phyloP scores from a whole-genome alignment of 176 grass and related monocot genomes.

The Phragmites australis region DNA sequence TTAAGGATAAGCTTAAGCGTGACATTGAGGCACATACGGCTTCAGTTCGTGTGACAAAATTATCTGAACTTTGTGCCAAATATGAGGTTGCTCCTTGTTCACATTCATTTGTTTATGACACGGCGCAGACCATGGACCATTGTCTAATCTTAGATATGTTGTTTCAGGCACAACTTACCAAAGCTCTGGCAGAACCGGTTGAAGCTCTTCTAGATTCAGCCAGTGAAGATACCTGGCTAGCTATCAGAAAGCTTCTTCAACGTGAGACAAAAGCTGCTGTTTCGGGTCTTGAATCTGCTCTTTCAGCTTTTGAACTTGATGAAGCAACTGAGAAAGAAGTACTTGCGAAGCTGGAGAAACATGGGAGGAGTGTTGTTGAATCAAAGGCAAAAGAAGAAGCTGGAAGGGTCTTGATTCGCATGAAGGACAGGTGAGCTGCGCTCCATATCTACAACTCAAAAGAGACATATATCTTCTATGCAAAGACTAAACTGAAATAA shows the following conservation, averaged over 20 bases:
- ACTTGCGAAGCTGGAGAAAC: slow-evolving; percentile 64
- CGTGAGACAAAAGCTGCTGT: slow-evolving; percentile 72
- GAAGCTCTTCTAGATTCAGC: slow-evolving; percentile 88
- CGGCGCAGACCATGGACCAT: background rate
- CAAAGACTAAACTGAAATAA: slow-evolving; percentile 19
- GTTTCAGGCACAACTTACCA: slow-evolving; percentile 71
- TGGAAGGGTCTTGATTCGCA: slow-evolving; percentile 77
- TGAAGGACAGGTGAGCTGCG: slow-evolving; percentile 86
- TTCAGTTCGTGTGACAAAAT: slow-evolving; percentile 74
- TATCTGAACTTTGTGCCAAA: slow-evolving; percentile 74
- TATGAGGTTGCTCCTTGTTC: slow-evolving; percentile 69
- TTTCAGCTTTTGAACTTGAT: slow-evolving; percentile 81
- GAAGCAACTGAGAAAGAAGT: slow-evolving; percentile 62
- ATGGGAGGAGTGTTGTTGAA: slow-evolving; percentile 84
- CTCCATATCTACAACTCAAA: background rate
- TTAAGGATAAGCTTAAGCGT: slow-evolving; percentile 87
- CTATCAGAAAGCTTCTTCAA: slow-evolving; percentile 86
- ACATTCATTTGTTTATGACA: slow-evolving; percentile 26
- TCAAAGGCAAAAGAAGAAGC: slow-evolving; percentile 87
- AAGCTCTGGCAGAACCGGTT: slow-evolving; percentile 78
- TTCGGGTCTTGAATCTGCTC: slow-evolving; percentile 64
- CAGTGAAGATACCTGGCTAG: slow-evolving; percentile 83
- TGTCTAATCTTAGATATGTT: slow-evolving; percentile 31
- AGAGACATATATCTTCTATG: background rate
- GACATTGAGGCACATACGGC: slow-evolving; percentile 81